These are phyloP conservation scores for Annulohypoxylon bovei DNA, from an alignment of 495 filamentous ascomycete species.

Conservation along the genomic window DNA sequence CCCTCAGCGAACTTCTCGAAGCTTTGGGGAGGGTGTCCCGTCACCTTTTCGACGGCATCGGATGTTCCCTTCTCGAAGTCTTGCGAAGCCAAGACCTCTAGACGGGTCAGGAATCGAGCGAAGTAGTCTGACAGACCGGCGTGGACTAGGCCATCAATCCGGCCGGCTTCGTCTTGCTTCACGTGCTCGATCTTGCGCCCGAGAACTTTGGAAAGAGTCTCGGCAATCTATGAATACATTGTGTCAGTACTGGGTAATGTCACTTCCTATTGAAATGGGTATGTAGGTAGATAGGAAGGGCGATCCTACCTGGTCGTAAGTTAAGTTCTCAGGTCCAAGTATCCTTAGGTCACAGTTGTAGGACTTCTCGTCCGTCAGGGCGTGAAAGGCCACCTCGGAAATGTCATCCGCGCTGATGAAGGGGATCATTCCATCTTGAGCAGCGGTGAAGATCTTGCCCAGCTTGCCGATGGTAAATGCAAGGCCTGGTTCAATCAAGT, in stretches of 20 bases:
- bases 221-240: slow-evolving; percentile 15
- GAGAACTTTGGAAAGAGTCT: slow-evolving; percentile 22
- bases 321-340: slow-evolving; percentile 57
- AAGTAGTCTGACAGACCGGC: not conserved
- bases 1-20: not conserved
- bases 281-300: not conserved
- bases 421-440: slow-evolving; percentile 56
- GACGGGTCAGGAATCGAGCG: not conserved
- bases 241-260: not conserved
- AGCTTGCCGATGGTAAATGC: not conserved
- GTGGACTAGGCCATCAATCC: not conserved
- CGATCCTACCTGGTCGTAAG: slow-evolving; percentile 56
- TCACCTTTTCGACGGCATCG: not conserved
- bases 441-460: slow-evolving; percentile 56
- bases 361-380: slow-evolving; percentile 51
- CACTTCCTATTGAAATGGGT: not conserved
- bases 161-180: slow-evolving; percentile 18
- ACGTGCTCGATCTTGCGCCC: slow-evolving; percentile 29
- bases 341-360: slow-evolving; percentile 57
- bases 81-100: not conserved
- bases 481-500: not conserved
- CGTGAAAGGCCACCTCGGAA: slow-evolving; percentile 54
- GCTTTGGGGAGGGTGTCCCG: not conserved
- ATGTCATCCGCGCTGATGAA: slow-evolving; percentile 61
- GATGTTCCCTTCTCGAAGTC: not conserved